phyloP scores from a whole-genome alignment of 139 green algal genomes.

The Astrephomene gubernaculifera region DNA sequence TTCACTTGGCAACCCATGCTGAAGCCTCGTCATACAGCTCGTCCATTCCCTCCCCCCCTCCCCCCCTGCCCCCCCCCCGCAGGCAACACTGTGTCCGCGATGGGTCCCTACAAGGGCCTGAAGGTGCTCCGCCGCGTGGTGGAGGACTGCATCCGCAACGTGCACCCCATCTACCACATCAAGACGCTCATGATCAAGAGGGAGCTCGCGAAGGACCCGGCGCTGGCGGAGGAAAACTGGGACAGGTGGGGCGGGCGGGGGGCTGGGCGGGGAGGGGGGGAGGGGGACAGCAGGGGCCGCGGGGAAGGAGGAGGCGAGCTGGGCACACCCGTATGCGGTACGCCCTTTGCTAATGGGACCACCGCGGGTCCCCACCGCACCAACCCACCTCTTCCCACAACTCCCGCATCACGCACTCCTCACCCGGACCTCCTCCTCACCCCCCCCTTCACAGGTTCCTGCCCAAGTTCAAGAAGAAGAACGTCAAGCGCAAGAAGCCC shows the following conservation, averaged over 20 bases:
- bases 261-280: not conserved
- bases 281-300: too few relatives aligned
- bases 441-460: slow-evolving; percentile 82
- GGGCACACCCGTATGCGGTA: too few relatives aligned
- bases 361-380: too few relatives aligned
- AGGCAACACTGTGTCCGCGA: slow-evolving; percentile 97
- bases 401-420: too few relatives aligned
- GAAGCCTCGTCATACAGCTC: too few relatives aligned
- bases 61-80: too few relatives aligned
- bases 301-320: too few relatives aligned
- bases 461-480: slow-evolving; percentile 99
- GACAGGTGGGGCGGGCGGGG: slow-evolving; percentile 65
- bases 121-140: slow-evolving; percentile 94
- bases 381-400: too few relatives aligned
- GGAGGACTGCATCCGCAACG: slow-evolving; percentile 98
- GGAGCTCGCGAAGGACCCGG: slow-evolving; percentile 96
- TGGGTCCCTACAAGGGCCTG: slow-evolving; percentile 95
- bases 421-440: not conserved
- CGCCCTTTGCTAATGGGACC: too few relatives aligned
- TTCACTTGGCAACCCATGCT: too few relatives aligned
- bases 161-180: slow-evolving; percentile 99
- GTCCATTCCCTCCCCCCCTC: too few relatives aligned
- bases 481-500: slow-evolving; percentile 93
- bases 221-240: slow-evolving; percentile 93
- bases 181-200: slow-evolving; percentile 99